phyloP scores from a whole-genome alignment of 2,329 filamentous ascomycete species.

The Emergomyces africanus region DNA sequence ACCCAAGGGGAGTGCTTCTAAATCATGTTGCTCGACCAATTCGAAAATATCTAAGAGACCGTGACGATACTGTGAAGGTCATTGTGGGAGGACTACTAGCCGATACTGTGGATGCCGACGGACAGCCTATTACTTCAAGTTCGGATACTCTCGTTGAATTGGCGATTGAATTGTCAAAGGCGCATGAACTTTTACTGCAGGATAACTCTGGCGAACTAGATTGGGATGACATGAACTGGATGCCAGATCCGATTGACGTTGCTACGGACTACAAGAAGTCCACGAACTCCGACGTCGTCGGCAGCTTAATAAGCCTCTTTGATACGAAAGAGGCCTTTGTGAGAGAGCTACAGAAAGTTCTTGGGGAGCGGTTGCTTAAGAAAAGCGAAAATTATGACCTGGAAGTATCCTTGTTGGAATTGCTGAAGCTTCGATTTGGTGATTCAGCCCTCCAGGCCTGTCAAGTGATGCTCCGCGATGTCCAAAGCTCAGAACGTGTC shows the following conservation, averaged over 20 bases:
- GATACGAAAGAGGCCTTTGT: slow-evolving; percentile 87
- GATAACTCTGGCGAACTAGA: slow-evolving; percentile 56
- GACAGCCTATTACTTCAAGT: slow-evolving; percentile 15
- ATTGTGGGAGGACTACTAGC: slow-evolving; percentile 52
- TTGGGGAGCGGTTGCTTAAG: slow-evolving; percentile 65
- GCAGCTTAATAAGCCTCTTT: slow-evolving; percentile 75
- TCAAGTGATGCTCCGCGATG: slow-evolving; percentile 94
- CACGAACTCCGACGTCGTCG: slow-evolving; percentile 81
- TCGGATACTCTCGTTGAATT: slow-evolving; percentile 39
- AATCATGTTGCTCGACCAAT: slow-evolving; percentile 55
- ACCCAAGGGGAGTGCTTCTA: slow-evolving; percentile 52
- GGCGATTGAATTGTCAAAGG: slow-evolving; percentile 38
- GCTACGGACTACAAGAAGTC: slow-evolving; percentile 84
- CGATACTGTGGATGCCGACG: slow-evolving; percentile 34
- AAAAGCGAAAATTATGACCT: slow-evolving; percentile 60
- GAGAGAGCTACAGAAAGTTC: slow-evolving; percentile 78
- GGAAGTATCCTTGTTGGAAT: slow-evolving; percentile 68
- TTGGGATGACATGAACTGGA: slow-evolving; percentile 88
- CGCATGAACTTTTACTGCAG: slow-evolving; percentile 28
- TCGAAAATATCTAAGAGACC: slow-evolving; percentile 48
- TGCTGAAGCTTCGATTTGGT: slow-evolving; percentile 81
- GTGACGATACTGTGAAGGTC: slow-evolving; percentile 53
- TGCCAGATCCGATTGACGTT: slow-evolving; percentile 84
- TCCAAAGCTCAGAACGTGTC: slow-evolving; percentile 66
- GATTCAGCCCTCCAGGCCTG: slow-evolving; percentile 78